Evolutionary conservation across 495 filamentous ascomycete species (phyloP).

Genomic region (Bathelium albidoporum): DNA sequence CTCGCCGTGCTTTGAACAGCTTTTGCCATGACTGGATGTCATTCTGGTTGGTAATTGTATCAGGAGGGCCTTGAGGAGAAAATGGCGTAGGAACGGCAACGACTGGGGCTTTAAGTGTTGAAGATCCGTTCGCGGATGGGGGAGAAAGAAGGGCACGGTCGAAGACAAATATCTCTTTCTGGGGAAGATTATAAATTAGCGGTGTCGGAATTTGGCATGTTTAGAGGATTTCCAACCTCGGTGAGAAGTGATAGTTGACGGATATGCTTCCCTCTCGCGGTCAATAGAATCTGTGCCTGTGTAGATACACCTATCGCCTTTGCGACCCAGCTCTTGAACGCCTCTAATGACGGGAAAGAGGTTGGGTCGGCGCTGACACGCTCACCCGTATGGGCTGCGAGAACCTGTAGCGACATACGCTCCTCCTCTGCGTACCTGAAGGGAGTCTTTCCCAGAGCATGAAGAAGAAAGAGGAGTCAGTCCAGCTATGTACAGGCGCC

Average conservation of each 20-base stretch:
- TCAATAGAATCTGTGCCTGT: conserved; percentile 70
- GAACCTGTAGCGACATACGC: conserved; percentile 67
- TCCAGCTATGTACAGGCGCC: neutral
- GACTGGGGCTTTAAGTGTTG: conserved; percentile 34
- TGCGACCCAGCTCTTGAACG: conserved; percentile 57
- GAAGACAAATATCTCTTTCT: conserved; percentile 85
- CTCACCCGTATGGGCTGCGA: conserved; percentile 81
- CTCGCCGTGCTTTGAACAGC: conserved; percentile 60
- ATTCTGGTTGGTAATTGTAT: conserved; percentile 60
- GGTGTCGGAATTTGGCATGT: conserved; percentile 9
- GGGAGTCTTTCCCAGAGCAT: neutral
- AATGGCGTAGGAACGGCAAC: conserved; percentile 44
- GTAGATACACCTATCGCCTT: conserved; percentile 54
- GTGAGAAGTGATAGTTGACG: conserved; percentile 62
- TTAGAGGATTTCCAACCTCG: conserved; percentile 47
- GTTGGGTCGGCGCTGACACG: conserved; percentile 62
- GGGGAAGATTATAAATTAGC: neutral
- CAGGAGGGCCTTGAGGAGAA: conserved; percentile 51
- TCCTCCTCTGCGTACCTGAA: conserved; percentile 10
- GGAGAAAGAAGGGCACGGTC: conserved; percentile 49
- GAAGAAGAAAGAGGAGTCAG: neutral
- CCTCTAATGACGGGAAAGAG: conserved; percentile 54
- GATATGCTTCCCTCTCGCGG: conserved; percentile 67
- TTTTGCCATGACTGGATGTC: conserved; percentile 73
- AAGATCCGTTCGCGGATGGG: conserved; percentile 31